Conservation (phyloP, 805 yeast genomes). For the Lachancea cidri region DNA sequence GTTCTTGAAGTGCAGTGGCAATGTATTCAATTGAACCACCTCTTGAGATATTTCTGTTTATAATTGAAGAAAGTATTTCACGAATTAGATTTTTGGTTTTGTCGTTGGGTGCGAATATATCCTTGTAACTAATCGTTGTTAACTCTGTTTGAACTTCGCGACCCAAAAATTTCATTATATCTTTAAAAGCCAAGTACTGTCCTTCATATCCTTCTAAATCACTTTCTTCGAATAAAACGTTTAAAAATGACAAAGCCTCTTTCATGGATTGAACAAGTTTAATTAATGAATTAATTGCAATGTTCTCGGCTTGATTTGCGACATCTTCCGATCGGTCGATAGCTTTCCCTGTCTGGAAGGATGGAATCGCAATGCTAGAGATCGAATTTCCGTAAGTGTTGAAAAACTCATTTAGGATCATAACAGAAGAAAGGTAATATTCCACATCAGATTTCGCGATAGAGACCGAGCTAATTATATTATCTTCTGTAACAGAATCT, state of each 20-base stretch:
- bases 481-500: conserved; percentile 21
- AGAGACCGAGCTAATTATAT: conserved; percentile 22
- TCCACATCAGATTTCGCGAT: conserved; percentile 46
- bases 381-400: conserved; percentile 51
- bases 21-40: conserved; percentile 93
- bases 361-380: conserved; percentile 27
- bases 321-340: conserved; percentile 49
- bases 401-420: conserved; percentile 66
- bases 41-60: conserved; percentile 78
- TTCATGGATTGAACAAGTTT: conserved; percentile 72
- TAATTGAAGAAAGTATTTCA: conserved; percentile 82
- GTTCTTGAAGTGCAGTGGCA: conserved; percentile 80
- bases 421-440: conserved; percentile 63
- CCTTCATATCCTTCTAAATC: conserved; percentile 35
- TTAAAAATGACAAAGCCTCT: conserved; percentile 85
- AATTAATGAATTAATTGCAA: conserved; percentile 74
- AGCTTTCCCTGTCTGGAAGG: conserved; percentile 41
- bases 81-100: conserved; percentile 56
- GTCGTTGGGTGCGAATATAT: conserved; percentile 67
- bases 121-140: conserved; percentile 62
- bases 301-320: conserved; percentile 83
- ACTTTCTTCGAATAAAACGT: conserved; percentile 73
- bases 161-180: conserved; percentile 64
- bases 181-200: conserved; percentile 45
- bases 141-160: conserved; percentile 64